Evolutionary conservation across 139 green algal genomes (phyloP).

Genomic region (Mesotaenium endlicherianum): DNA sequence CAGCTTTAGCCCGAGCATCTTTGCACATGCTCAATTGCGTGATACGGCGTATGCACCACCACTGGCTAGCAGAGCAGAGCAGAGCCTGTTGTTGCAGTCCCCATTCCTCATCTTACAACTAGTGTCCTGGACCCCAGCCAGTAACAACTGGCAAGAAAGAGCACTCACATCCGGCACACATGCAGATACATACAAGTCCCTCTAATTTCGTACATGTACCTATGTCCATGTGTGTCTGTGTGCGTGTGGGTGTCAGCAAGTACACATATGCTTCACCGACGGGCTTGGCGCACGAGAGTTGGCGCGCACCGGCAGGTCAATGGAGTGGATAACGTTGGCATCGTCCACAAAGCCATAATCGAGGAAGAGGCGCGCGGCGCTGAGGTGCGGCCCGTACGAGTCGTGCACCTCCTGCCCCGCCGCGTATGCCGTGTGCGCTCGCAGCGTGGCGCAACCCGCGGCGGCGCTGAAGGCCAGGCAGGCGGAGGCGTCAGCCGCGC

Average conservation of each 20-base stretch:
- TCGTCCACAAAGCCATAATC: slow-evolving; percentile 46
- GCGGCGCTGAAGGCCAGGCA: neutral
- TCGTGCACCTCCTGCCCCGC: slow-evolving; percentile 41
- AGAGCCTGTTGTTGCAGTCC: too few relatives aligned
- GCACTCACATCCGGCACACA: neutral
- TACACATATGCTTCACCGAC: neutral
- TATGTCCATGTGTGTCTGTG: neutral
- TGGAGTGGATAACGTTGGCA: neutral
- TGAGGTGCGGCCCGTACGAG: slow-evolving; percentile 32
- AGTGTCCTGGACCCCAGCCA: neutral
- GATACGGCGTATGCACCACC: neutral
- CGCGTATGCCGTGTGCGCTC: slow-evolving; percentile 13
- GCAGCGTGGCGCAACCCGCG: slow-evolving; percentile 5
- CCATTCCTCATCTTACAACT: neutral
- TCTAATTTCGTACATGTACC: neutral
- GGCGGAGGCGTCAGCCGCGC: neutral
- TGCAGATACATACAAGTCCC: neutral
- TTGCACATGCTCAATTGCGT: neutral
- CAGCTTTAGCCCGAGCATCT: neutral
- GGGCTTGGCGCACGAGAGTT: neutral
- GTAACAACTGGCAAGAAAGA: neutral
- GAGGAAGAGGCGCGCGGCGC: slow-evolving; percentile 17
- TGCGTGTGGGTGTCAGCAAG: neutral
- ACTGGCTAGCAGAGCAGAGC: neutral
- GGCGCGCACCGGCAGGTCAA: neutral